Evolutionary conservation across 768 basidiomycete species (phyloP), one percentile per base, ranked within the genome.

Genomic region (Amanita thiersii): DNA sequence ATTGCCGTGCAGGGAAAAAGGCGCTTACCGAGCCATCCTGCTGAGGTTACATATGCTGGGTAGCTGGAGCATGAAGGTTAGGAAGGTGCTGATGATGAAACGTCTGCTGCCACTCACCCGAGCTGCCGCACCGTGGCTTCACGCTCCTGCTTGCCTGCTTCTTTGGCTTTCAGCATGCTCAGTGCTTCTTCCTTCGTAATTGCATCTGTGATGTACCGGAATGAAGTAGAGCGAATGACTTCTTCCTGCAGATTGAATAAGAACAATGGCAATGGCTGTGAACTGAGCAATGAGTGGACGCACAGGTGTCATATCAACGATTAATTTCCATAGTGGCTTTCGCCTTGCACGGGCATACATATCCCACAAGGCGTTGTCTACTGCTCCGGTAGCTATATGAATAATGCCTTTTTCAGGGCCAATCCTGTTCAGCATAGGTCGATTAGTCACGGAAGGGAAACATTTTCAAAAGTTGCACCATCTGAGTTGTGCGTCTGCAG

Each of bases 321-420:
- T 72, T 11, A 97, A 71, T 57, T 96, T 93, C 93, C 93, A 97
- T 2, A 96, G 63, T 4, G 93, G 93, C 61, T 94, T 94, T 39
- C 73, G 67, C 49, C 82, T 64, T 19, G 81, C 69, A 36, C 82
- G 76, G 2, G 89, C 88, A 49, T 79, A 90, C 78, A 94, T 79
- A 54, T 96, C 93, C 93, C 93, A 97, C 2, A 94, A 54, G 0
- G 92, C 93, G 49, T 96, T 96, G 58, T 88, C 77, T 5, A 97
- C 89, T 1, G 89, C 88, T 4, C 77, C 88, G 0, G 86, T 74
- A 2, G 91, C 89, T 38, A 94, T 80, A 56, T 90, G 86, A 40
- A 97, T 92, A 2, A 97, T 88, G 39, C 93, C 93, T 60, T 94
- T 94, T 58, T 94, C 92, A 0, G 92, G 91, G 4, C 90, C 91